Evolutionary conservation across 257 asterid genomes (phyloP), one percentile per base, ranked within the genome.

Genomic region (Ligustrum vulgare): DNA sequence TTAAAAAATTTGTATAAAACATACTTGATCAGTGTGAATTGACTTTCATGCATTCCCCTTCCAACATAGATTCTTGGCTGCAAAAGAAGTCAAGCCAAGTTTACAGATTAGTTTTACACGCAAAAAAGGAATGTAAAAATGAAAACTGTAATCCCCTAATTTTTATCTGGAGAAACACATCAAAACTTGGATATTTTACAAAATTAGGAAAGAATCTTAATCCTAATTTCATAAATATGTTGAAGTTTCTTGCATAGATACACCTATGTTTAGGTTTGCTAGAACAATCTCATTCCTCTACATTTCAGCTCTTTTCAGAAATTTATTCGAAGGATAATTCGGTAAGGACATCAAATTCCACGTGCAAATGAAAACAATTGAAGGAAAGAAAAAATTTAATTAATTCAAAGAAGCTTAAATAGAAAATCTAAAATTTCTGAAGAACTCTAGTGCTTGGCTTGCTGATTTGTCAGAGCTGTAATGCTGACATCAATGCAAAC

Each of bases 11-110:
- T 71, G 32, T 68, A 75, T 35, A 25, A 72, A 67, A 78, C 91
- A 69, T 86, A 93, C 99, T 87, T 95, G 84, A 95, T 85, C 49
- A 95, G 98, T 64, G 99, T 85, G 82, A 89, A 86, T 72, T 91
- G 97, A 64, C 98, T 95, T 82, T 95, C 99, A 31, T 95, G 99
- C 99, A 95, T 95, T 83, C 99, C 99, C 80, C 99, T 90, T 72
- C 99, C 99, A 49, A 95, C 96, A 33, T 95, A 95, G 81, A 95
- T 91, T 77, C 97, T 86, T 33, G 95, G 96, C 99, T 95, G 94
- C 86, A 87, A 75, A 41, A 41, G 5, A 60, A 1, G 32, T 12
- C 60, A 18, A 49, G 60, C 60, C 23, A 49, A 16, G 31, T 58
- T 58, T 23, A 20, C 66, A 58, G 66, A 18, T 22, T 33, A 58